These are phyloP conservation scores for Phytophthora megakarya DNA, from an alignment of 352 stramenopile genomes.

Conservation along the genomic window DNA sequence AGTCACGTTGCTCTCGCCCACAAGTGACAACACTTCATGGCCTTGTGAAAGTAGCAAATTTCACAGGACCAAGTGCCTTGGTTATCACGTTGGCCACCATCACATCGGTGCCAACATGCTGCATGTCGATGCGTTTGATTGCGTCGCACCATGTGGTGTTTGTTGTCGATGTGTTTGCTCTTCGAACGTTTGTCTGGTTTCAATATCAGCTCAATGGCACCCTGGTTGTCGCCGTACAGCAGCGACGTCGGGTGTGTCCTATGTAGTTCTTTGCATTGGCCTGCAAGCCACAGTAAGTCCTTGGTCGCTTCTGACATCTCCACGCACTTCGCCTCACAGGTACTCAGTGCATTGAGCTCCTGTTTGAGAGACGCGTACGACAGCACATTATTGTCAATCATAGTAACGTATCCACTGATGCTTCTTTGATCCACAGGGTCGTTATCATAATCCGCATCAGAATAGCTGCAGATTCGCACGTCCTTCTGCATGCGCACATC, in stretches of 20 bases:
- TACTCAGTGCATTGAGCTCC: slow-evolving; percentile 26
- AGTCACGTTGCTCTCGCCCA: too few relatives aligned
- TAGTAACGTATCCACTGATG: slow-evolving; percentile 31
- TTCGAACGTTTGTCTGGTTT: slow-evolving; percentile 15
- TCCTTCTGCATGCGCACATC: too few relatives aligned
- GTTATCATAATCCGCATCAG: slow-evolving; percentile 1
- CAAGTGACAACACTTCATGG: too few relatives aligned
- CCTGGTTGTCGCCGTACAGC: too few relatives aligned
- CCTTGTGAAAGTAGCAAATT: not conserved
- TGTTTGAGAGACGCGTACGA: slow-evolving; percentile 34
- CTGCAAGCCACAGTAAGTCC: slow-evolving; percentile 22
- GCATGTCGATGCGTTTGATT: too few relatives aligned
- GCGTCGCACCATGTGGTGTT: too few relatives aligned
- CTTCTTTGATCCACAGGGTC: slow-evolving; percentile 7
- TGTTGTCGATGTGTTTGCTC: slow-evolving; percentile 35
- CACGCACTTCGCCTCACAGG: slow-evolving; percentile 30
- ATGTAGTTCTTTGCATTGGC: not conserved
- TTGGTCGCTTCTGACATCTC: slow-evolving; percentile 27
- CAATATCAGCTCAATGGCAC: not conserved
- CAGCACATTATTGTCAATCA: slow-evolving; percentile 24
- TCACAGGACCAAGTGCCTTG: not conserved
- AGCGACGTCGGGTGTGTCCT: slow-evolving; percentile 3
- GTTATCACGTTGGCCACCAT: slow-evolving; percentile 5
- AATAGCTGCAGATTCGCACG: not conserved
- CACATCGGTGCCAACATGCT: not conserved